A percentile compares a stretch with the other conserved stretches of the same genome.
phyloP scores from a whole-genome alignment of 805 yeast genomes.

The Myxozyma neglecta region DNA sequence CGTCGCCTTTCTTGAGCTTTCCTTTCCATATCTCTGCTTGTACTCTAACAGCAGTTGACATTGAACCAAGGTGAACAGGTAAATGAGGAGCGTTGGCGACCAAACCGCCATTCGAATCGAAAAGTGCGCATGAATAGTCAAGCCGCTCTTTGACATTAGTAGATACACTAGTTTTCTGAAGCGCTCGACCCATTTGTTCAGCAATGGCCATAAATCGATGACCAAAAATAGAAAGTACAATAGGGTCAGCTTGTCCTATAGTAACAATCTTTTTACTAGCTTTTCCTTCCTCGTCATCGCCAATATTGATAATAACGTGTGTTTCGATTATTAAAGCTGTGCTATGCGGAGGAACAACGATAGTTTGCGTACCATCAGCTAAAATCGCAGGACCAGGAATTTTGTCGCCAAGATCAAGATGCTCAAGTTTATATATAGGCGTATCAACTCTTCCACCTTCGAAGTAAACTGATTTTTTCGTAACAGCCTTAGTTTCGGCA shows the following conservation, averaged over 20 bases:
- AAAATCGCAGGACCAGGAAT: conserved; percentile 73
- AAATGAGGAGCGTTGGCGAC: conserved; percentile 89
- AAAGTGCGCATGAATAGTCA: conserved; percentile 82
- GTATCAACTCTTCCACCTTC: conserved; percentile 49
- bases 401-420: conserved; percentile 52
- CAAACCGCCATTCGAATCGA: conserved; percentile 71
- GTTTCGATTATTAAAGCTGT: conserved; percentile 56
- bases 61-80: conserved; percentile 84
- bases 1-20: conserved; percentile 69
- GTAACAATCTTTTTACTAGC: conserved; percentile 1
- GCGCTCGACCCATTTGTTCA: conserved; percentile 81
- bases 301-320: conserved; percentile 57
- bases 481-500: conserved; percentile 10
- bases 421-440: conserved; percentile 56
- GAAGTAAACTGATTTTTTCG: conserved; percentile 57
- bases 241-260: conserved; percentile 56
- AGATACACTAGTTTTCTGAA: conserved; percentile 76
- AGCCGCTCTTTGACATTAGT: conserved; percentile 81
- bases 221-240: conserved; percentile 71
- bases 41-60: conserved; percentile 73
- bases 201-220: conserved; percentile 90
- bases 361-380: conserved; percentile 79
- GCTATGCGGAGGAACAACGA: conserved; percentile 64
- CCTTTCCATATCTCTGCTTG: conserved; percentile 68
- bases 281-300: conserved; percentile 28